Percentiles rank a stretch among this genome's conserved stretches.
These are phyloP conservation scores for Fusarium coicis DNA, from an alignment of 2,329 filamentous ascomycete genomes.

Conservation along the genomic window DNA sequence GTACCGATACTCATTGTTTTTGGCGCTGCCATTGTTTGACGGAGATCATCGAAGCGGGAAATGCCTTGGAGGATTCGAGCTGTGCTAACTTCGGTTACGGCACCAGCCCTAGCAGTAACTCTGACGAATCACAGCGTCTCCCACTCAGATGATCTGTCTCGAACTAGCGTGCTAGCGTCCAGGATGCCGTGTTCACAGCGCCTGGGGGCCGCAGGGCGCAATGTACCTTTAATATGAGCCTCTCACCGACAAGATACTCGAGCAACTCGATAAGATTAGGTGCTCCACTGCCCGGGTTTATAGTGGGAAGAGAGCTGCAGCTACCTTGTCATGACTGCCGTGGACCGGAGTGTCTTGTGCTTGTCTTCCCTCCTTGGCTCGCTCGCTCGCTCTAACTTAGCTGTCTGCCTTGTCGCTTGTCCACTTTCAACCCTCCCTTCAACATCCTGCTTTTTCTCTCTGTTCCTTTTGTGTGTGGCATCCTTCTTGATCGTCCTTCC, in stretches of 20 bases:
- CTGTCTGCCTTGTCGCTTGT: slow-evolving; percentile 15
- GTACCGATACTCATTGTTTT: not conserved
- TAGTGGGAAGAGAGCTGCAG: slow-evolving; percentile 5
- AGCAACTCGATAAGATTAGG: slow-evolving; percentile 18
- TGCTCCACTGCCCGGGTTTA: slow-evolving; percentile 7
- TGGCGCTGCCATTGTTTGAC: not conserved
- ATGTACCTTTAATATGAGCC: not conserved
- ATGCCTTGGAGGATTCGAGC: not conserved
- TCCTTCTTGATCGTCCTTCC: not conserved
- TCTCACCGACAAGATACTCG: not conserved
- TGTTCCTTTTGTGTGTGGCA: slow-evolving; percentile 2
- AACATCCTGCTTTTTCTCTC: not conserved
- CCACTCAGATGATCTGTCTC: slow-evolving; percentile 23
- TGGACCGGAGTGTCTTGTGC: not conserved
- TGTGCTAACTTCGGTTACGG: slow-evolving; percentile 13
- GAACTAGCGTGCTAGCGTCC: not conserved
- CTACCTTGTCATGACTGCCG: slow-evolving; percentile 3
- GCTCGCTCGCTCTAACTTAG: not conserved
- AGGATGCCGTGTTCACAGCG: not conserved
- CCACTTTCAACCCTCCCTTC: slow-evolving; percentile 4
- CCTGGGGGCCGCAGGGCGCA: slow-evolving; percentile 16
- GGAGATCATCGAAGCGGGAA: not conserved
- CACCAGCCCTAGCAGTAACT: slow-evolving; percentile 14
- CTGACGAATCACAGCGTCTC: not conserved
- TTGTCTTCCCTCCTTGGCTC: slow-evolving; percentile 11